phyloP scores from a whole-genome alignment of 106 monocot genomes.

The Phalaenopsis equestris region DNA sequence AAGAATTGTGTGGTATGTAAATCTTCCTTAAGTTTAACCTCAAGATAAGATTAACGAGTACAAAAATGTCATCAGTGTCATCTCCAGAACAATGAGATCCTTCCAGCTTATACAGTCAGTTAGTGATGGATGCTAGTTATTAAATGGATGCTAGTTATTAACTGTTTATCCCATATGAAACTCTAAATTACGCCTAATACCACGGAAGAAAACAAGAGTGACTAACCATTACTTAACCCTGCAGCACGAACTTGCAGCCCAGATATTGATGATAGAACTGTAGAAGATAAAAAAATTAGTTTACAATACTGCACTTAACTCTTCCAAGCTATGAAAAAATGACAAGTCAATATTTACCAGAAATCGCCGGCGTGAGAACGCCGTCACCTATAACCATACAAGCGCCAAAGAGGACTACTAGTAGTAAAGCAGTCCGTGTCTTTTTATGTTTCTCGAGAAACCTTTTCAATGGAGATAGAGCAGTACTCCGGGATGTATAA shows the following conservation, averaged over 20 bases:
- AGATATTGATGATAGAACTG: slow-evolving; percentile 77
- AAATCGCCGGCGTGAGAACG: slow-evolving; percentile 82
- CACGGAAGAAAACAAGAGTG: background rate
- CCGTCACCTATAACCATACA: slow-evolving; percentile 94
- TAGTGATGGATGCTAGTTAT: background rate
- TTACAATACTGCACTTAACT: background rate
- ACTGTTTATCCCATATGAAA: background rate
- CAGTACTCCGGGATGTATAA: slow-evolving; percentile 14
- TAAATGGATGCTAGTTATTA: background rate
- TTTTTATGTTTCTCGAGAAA: slow-evolving; percentile 84
- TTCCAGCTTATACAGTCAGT: background rate
- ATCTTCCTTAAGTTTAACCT: too few species aligned
- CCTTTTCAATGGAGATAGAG: slow-evolving; percentile 43
- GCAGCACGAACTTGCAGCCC: slow-evolving; percentile 54
- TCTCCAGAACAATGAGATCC: background rate
- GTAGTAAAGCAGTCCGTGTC: slow-evolving; percentile 46
- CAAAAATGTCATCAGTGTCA: background rate
- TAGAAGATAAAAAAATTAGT: slow-evolving; percentile 17
- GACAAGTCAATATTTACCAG: slow-evolving; percentile 31
- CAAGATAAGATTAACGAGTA: background rate
- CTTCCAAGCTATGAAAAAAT: background rate
- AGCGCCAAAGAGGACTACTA: slow-evolving; percentile 77
- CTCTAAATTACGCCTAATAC: background rate
- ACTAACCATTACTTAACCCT: slow-evolving; percentile 39
- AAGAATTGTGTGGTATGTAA: too few species aligned